Conservation (phyloP, 2,329 filamentous ascomycete species). For the Penicillium sp. region DNA sequence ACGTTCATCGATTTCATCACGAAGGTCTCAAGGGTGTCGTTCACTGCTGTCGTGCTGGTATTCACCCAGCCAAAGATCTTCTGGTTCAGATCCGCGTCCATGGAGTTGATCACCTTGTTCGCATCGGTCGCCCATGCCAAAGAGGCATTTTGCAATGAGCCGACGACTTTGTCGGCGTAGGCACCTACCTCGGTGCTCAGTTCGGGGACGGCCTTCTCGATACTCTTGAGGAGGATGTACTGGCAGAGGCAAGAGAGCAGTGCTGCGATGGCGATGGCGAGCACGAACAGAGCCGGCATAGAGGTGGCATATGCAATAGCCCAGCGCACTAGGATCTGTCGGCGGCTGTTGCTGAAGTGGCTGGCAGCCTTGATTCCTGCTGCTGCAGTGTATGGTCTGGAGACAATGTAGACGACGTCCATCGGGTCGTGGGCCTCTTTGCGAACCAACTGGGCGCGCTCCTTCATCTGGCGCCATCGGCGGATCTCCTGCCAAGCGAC, state of each 20-base stretch:
- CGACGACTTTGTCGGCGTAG: slow-evolving; percentile 77
- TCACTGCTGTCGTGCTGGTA: slow-evolving; percentile 78
- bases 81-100: slow-evolving; percentile 74
- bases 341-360: slow-evolving; percentile 62
- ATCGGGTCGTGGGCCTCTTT: slow-evolving; percentile 72
- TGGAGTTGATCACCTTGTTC: slow-evolving; percentile 68
- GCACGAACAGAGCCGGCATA: slow-evolving; percentile 78
- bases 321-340: slow-evolving; percentile 78
- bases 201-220: slow-evolving; percentile 75
- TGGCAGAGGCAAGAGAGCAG: slow-evolving; percentile 83
- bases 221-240: slow-evolving; percentile 70
- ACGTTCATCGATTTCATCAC: slow-evolving; percentile 73
- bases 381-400: slow-evolving; percentile 73
- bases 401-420: slow-evolving; percentile 86
- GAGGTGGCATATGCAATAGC: slow-evolving; percentile 85
- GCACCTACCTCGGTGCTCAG: slow-evolving; percentile 73
- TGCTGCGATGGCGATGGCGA: slow-evolving; percentile 79
- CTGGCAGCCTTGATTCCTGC: slow-evolving; percentile 71
- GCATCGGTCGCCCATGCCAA: slow-evolving; percentile 73
- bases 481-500: slow-evolving; percentile 81
- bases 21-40: slow-evolving; percentile 81
- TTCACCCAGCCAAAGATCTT: slow-evolving; percentile 86
- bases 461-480: slow-evolving; percentile 72
- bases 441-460: slow-evolving; percentile 67
- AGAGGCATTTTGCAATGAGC: slow-evolving; percentile 71